phyloP scores from a whole-genome alignment of 495 filamentous ascomycete genomes.

The Cercophora scortea region DNA sequence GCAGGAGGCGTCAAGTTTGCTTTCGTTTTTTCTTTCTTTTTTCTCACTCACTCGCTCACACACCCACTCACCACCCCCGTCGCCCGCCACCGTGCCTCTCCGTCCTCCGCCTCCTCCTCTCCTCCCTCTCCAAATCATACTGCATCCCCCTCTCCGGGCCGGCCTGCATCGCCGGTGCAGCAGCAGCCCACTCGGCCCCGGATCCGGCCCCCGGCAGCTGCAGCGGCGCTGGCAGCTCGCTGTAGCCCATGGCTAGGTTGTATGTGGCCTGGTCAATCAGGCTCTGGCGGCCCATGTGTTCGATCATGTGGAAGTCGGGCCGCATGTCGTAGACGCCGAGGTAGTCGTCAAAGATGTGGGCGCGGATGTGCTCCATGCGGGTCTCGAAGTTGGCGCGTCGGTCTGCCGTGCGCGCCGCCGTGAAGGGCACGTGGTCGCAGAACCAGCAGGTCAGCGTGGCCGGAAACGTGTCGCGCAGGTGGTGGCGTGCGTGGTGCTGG shows the following conservation, averaged over 20 bases:
- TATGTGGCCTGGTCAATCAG: conserved; percentile 14
- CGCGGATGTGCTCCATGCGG: conserved; percentile 38
- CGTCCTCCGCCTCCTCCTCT: too few species aligned
- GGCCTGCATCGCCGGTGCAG: not conserved
- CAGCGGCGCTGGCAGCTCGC: conserved; percentile 12
- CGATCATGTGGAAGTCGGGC: conserved; percentile 31
- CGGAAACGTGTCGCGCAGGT: conserved; percentile 26
- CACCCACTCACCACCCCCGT: too few species aligned
- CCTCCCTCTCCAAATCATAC: not conserved
- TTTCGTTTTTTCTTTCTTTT: too few species aligned
- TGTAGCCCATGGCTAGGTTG: conserved; percentile 3
- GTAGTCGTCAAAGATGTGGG: conserved; percentile 24
- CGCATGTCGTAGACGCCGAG: conserved; percentile 16
- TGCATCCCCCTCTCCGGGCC: not conserved
- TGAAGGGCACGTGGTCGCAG: conserved; percentile 30
- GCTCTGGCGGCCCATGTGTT: conserved; percentile 18
- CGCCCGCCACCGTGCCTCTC: too few species aligned
- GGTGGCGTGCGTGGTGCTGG: conserved; percentile 31
- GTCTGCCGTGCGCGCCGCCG: not conserved
- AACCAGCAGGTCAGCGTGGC: conserved; percentile 35
- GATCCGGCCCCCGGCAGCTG: conserved; percentile 3
- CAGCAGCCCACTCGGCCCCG: not conserved
- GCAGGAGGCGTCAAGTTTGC: too few species aligned
- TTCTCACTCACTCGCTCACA: too few species aligned
- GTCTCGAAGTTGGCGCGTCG: conserved; percentile 17